phyloP scores from a whole-genome alignment of 108 stramenopile species.

The Skeletonema grethae region DNA sequence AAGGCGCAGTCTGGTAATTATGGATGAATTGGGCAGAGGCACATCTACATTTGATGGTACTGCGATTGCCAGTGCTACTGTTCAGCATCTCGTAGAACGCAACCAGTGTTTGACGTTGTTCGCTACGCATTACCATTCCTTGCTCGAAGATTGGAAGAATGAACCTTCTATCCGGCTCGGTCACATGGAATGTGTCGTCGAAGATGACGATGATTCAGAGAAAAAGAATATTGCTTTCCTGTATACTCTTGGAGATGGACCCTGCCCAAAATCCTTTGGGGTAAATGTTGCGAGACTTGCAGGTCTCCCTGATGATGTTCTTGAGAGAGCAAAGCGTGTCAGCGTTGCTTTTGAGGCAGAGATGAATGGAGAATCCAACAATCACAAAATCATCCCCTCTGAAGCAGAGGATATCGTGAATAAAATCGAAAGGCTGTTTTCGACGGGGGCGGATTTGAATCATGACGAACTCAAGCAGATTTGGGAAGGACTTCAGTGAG shows the following conservation, averaged over 20 bases:
- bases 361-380: constrained; percentile 51
- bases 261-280: constrained; percentile 97
- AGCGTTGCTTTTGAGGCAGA: constrained; percentile 83
- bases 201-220: constrained; percentile 49
- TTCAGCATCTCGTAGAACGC: constrained; percentile 90
- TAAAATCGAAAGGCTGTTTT: constrained; percentile 15
- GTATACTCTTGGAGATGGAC: constrained; percentile 94
- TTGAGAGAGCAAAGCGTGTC: constrained; percentile 75
- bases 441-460: constrained; percentile 5
- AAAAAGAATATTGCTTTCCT: constrained; percentile 93
- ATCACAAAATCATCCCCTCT: constrained; percentile 36
- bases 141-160: constrained; percentile 93
- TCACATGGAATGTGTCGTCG: constrained; percentile 99
- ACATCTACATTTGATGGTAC: constrained; percentile 99
- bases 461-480: constrained; percentile 10
- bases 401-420: constrained; percentile 13
- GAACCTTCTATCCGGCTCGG: constrained; percentile 85
- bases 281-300: constrained; percentile 98
- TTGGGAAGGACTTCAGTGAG: constrained; percentile 40
- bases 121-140: constrained; percentile 97
- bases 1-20: constrained; percentile 92
- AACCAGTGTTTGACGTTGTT: constrained; percentile 92
- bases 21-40: constrained; percentile 98
- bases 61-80: constrained; percentile 98
- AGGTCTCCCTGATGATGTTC: constrained; percentile 92